phyloP scores from a whole-genome alignment of 371 early-diverging fungal genomes.

The Rhizomucor pusillus region DNA sequence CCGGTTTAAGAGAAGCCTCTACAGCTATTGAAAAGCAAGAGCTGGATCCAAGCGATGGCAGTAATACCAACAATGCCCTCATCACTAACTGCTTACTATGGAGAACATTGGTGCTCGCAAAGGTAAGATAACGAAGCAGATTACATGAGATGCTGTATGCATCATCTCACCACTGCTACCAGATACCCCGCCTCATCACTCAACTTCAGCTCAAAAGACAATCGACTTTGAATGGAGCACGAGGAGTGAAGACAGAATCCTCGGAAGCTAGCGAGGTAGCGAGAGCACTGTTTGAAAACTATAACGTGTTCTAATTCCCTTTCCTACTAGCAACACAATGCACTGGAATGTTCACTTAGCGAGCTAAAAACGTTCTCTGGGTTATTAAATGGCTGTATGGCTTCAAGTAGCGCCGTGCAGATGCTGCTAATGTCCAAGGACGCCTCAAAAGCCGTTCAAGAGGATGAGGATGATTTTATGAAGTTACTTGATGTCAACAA shows the following conservation, averaged over 20 bases:
- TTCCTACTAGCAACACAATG: slow-evolving; percentile 21
- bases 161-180: background rate
- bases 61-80: slow-evolving; percentile 1
- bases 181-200: slow-evolving; percentile 3
- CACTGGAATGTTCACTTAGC: slow-evolving; percentile 37
- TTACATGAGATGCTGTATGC: background rate
- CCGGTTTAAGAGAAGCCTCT: slow-evolving; percentile 45
- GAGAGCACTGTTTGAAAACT: background rate
- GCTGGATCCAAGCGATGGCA: background rate
- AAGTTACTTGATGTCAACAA: slow-evolving; percentile 38
- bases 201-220: no score
- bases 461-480: slow-evolving; percentile 43
- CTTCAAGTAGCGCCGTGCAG: slow-evolving; percentile 27
- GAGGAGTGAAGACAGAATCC: no score
- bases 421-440: slow-evolving; percentile 23
- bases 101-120: slow-evolving; percentile 41
- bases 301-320: background rate
- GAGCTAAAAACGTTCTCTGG: slow-evolving; percentile 44
- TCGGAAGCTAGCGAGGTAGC: background rate
- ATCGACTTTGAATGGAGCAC: no score
- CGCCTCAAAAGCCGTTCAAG: slow-evolving; percentile 24
- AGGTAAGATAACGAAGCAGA: slow-evolving; percentile 20
- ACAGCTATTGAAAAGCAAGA: background rate
- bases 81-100: slow-evolving; percentile 40
- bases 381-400: slow-evolving; percentile 43